Evolutionary conservation across 2,329 filamentous ascomycete species (phyloP), one percentile per base, ranked within the genome.

Genomic region (Alternaria rosae): DNA sequence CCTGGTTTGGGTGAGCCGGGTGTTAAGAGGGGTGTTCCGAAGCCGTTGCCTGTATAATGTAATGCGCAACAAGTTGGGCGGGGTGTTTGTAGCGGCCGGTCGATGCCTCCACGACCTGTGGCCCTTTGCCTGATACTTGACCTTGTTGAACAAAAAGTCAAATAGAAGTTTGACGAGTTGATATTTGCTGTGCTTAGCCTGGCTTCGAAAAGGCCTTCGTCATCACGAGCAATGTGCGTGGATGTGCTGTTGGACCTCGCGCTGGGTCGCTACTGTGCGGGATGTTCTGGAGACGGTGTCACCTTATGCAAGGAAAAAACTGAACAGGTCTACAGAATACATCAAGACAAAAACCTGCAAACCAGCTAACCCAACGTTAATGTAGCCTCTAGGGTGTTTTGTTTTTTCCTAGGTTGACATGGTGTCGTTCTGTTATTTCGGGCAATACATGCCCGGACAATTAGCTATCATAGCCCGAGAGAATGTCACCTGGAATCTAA

Each of bases 1-100:
- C 61, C 61, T 2, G 61, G 61, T 7, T 38, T 63, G 26, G 56
- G 61, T 8, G 61, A 63, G 44, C 61, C 51, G 15, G 61, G 57
- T 6, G 61, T 63, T 12, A 60, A 60, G 45, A 52, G 57, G 45
- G 57, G 53, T 38, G 61, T 61, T 4, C 61, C 57, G 12, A 64
- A 64, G 35, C 61, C 57, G 23, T 45, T 57, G 38, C 57, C 32
- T 25, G 45, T 57, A 43, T 42, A 28, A 48, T 38, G 35, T 8
- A 6, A 17, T 38, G 35, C 17, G 35, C 5, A 38, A 17, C n/a
- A 38, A 17, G 35, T 5, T 38, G 8, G 11, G 9, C 8, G 15
- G 17, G n/a, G 9, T 38, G 0, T 17, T 10, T 10, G 32, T n/a
- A 15, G 32, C 9, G 15, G n/a, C 3, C n/a, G 9, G 9, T 11